Conservation (phyloP, 208 protist genomes). For the Porcisia hertigi region DNA sequence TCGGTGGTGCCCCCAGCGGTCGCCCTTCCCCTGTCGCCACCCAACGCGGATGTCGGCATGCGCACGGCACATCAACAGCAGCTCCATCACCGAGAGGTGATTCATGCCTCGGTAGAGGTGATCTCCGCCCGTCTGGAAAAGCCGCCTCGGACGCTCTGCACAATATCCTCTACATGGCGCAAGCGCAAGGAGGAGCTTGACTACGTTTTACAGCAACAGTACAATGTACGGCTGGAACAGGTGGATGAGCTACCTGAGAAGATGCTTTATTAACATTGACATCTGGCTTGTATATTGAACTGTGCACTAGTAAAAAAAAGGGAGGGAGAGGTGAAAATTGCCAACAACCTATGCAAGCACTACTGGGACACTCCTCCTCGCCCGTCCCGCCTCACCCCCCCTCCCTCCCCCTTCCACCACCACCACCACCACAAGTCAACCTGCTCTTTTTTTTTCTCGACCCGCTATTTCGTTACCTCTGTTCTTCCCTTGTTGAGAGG, state of each 20-base stretch:
- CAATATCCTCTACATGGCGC: conserved; percentile 43
- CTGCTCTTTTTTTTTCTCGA: not conserved
- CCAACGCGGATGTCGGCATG: not conserved
- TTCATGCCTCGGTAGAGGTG: conserved; percentile 18
- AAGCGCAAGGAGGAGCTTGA: conserved; percentile 39
- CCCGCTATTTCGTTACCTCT: not conserved
- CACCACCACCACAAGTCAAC: not conserved
- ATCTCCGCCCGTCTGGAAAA: conserved; percentile 19
- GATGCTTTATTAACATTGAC: not conserved
- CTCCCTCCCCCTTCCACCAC: not conserved
- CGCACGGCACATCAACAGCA: not conserved
- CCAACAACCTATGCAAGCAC: not conserved
- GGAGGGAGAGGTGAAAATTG: no score
- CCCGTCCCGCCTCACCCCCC: not conserved
- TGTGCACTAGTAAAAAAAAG: not conserved
- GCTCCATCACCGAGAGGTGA: conserved; percentile 16
- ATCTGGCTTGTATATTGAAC: not conserved
- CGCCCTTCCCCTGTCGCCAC: no score
- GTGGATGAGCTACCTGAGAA: conserved; percentile 26
- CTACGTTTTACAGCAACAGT: conserved; percentile 46
- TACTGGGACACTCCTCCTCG: no score
- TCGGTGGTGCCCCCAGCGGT: not conserved
- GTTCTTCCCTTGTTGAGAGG: not conserved
- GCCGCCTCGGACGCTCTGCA: conserved; percentile 24
- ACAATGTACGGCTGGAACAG: conserved; percentile 43